A percentile compares a stretch with the other conserved stretches of the same genome.
Evolutionary conservation across 495 filamentous ascomycete genomes (phyloP).

Genomic region (Lophium mytilinum): DNA sequence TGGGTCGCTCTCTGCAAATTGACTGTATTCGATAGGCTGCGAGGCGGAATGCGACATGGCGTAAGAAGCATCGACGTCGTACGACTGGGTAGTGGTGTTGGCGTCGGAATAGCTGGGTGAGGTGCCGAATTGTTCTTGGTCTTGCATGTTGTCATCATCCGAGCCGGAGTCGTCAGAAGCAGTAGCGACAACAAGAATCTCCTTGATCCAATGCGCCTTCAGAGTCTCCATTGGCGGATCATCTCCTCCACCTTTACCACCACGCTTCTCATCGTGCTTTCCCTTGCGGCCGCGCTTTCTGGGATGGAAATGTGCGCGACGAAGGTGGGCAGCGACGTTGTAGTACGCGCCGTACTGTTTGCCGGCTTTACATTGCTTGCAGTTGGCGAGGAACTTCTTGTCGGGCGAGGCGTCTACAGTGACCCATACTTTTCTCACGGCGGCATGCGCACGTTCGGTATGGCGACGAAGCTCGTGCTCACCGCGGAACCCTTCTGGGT

Average conservation of each 20-base stretch:
- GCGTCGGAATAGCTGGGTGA: not conserved
- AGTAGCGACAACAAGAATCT: constrained; percentile 48
- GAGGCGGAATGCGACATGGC: not conserved
- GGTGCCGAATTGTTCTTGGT: not conserved
- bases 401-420: constrained; percentile 58
- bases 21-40: not conserved
- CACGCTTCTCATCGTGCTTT: constrained; percentile 57
- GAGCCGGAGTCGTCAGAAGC: not conserved
- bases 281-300: constrained; percentile 48
- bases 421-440: constrained; percentile 70
- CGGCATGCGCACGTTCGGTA: constrained; percentile 67
- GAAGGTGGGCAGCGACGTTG: constrained; percentile 87
- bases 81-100: not conserved
- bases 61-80: not conserved
- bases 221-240: constrained; percentile 73
- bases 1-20: not conserved
- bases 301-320: constrained; percentile 78
- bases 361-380: constrained; percentile 70
- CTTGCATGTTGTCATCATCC: not conserved
- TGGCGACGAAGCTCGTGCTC: constrained; percentile 90
- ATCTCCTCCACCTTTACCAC: constrained; percentile 77
- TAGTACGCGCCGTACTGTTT: constrained; percentile 91
- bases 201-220: constrained; percentile 68
- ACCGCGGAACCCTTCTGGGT: constrained; percentile 83
- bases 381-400: constrained; percentile 63